A percentile compares a stretch with the other conserved stretches of the same genome.
These are phyloP conservation scores for Blastobotrys proliferans DNA, from an alignment of 1,139 yeast species.

Conservation along the genomic window DNA sequence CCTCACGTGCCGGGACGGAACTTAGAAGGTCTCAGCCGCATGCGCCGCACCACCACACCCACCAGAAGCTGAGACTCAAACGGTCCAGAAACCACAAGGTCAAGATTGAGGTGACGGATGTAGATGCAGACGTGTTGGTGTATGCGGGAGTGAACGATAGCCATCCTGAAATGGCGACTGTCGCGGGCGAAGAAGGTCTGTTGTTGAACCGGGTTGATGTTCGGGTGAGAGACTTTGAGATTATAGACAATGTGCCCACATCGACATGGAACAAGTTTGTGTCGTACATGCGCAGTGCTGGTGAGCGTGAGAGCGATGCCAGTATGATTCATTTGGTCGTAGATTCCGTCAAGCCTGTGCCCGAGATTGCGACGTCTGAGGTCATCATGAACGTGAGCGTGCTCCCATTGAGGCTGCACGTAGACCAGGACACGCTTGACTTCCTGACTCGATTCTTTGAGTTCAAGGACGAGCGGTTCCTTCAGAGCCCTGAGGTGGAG, in stretches of 20 bases:
- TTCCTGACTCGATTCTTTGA: constrained; percentile 75
- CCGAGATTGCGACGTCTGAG: constrained; percentile 66
- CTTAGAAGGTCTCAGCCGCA: background rate
- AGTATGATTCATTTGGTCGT: constrained; percentile 57
- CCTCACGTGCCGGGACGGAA: background rate
- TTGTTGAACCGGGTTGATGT: constrained; percentile 46
- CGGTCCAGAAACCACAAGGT: constrained; percentile 67
- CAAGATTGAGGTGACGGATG: constrained; percentile 49
- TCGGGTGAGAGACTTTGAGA: constrained; percentile 50
- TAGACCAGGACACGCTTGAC: constrained; percentile 91
- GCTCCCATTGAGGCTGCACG: constrained; percentile 73
- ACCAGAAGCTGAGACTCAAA: constrained; percentile 44
- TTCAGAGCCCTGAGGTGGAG: constrained; percentile 35
- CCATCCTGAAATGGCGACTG: constrained; percentile 8
- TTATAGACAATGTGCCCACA: constrained; percentile 75
- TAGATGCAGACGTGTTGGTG: constrained; percentile 47
- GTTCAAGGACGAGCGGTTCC: constrained; percentile 69
- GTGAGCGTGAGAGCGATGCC: constrained; percentile 66
- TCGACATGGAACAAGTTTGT: constrained; percentile 90
- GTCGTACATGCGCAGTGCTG: constrained; percentile 62
- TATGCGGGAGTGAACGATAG: constrained; percentile 41
- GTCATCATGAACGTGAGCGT: constrained; percentile 51
- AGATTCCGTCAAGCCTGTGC: constrained; percentile 62
- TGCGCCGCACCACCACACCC: too few species aligned
- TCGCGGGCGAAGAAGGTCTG: constrained; percentile 39